phyloP scores from a whole-genome alignment of 2,329 filamentous ascomycete species.

The Zymoseptoria tritici region DNA sequence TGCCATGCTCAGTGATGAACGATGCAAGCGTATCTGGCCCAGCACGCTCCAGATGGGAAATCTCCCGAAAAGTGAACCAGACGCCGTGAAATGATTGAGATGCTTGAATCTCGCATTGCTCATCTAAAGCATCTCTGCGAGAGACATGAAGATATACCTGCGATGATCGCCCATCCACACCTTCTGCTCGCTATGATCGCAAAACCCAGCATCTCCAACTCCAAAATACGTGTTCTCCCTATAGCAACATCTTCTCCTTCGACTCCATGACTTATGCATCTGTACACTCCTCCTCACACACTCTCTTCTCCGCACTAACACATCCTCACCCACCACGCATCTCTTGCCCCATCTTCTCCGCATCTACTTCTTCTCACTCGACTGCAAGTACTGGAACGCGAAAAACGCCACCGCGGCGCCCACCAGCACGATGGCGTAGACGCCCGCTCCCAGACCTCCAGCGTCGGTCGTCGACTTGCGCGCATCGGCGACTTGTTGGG shows the following conservation, averaged over 20 bases:
- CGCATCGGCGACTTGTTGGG: slow-evolving; percentile 43
- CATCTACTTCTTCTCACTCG: slow-evolving; percentile 34
- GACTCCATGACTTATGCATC: not conserved
- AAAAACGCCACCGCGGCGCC: slow-evolving; percentile 71
- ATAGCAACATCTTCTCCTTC: not conserved
- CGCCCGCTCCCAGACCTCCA: slow-evolving; percentile 60
- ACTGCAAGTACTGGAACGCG: slow-evolving; percentile 78
- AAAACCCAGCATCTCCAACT: not conserved
- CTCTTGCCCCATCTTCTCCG: not conserved
- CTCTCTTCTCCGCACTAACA: not conserved
- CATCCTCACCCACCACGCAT: not conserved
- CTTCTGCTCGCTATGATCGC: not conserved
- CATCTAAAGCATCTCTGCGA: not conserved
- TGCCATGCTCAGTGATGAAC: not conserved
- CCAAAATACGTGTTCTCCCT: not conserved
- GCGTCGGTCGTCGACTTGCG: slow-evolving; percentile 38
- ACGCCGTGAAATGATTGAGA: not conserved
- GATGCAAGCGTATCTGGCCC: no score
- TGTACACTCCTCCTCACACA: not conserved
- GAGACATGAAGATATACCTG: not conserved
- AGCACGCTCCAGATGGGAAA: no score
- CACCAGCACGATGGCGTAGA: slow-evolving; percentile 74
- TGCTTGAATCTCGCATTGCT: not conserved
- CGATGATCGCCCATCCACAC: not conserved
- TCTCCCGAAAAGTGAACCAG: no score